Conservation (phyloP, 805 yeast species). For the Teunomyces tritomae region DNA sequence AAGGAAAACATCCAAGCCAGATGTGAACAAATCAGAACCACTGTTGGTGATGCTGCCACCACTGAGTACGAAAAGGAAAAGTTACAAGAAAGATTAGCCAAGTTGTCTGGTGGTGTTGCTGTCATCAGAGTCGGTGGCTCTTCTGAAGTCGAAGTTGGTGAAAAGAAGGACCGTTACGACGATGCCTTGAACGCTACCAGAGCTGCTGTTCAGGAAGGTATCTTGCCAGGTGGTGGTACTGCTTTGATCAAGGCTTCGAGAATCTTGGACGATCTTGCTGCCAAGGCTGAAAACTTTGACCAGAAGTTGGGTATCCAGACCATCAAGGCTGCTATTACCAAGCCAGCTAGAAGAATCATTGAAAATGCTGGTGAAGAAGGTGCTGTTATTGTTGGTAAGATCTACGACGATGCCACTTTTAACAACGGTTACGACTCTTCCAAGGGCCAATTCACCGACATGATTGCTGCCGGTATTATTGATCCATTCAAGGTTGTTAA, state of each 20-base stretch:
- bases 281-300: constrained; percentile 78
- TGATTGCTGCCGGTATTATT: constrained; percentile 95
- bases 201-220: constrained; percentile 98
- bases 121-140: constrained; percentile 97
- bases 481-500: constrained; percentile 98
- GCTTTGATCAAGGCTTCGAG: constrained; percentile 91
- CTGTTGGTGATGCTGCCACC: constrained; percentile 71
- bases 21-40: constrained; percentile 89
- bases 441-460: constrained; percentile 90
- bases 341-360: constrained; percentile 93
- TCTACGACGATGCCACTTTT: constrained; percentile 67
- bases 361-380: constrained; percentile 99
- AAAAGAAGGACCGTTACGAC: constrained; percentile 98
- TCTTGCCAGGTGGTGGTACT: constrained; percentile 99
- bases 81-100: constrained; percentile 95
- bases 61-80: constrained; percentile 94
- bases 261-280: constrained; percentile 64
- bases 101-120: constrained; percentile 97
- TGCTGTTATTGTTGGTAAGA: constrained; percentile 91
- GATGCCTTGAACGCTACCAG: constrained; percentile 98
- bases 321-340: constrained; percentile 87
- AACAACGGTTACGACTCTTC: constrained; percentile 89
- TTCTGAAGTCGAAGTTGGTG: constrained; percentile 97
- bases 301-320: constrained; percentile 94
- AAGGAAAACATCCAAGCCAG: constrained; percentile 79